Evolutionary conservation across 768 basidiomycete genomes (phyloP).

Genomic region (Postia placenta): DNA sequence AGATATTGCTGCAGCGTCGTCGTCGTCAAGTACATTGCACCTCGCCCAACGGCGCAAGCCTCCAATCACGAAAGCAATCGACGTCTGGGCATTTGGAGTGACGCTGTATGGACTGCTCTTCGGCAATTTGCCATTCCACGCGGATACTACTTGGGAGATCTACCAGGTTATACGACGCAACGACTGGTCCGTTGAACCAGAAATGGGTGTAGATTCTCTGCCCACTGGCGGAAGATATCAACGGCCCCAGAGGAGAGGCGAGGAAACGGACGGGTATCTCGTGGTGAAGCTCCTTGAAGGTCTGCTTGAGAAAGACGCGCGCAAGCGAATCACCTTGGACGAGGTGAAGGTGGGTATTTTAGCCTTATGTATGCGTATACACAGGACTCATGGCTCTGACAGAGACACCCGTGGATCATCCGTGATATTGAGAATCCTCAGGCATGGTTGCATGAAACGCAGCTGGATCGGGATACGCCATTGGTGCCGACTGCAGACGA

Average conservation of each 20-base stretch:
- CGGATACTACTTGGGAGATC: constrained; percentile 62
- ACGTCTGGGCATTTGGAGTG: constrained; percentile 96
- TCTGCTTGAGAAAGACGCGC: constrained; percentile 77
- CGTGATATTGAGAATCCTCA: constrained; percentile 59
- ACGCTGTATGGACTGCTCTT: constrained; percentile 94
- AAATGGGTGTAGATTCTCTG: constrained; percentile 68
- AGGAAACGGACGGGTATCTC: constrained; percentile 47
- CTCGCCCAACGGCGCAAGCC: constrained; percentile 32
- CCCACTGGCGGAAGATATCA: constrained; percentile 59
- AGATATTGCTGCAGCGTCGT: constrained; percentile 25
- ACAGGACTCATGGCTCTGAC: constrained; percentile 4
- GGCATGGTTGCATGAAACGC: constrained; percentile 65
- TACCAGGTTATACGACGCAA: constrained; percentile 75
- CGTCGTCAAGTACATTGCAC: constrained; percentile 22
- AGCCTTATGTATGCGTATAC: not conserved
- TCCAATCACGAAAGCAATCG: constrained; percentile 86
- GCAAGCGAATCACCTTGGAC: constrained; percentile 67
- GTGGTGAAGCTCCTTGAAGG: constrained; percentile 68
- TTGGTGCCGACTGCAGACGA: constrained; percentile 72
- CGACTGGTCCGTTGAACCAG: constrained; percentile 61
- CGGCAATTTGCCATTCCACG: constrained; percentile 75
- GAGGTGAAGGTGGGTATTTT: constrained; percentile 66
- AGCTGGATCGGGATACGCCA: constrained; percentile 40
- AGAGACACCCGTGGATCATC: constrained; percentile 63
- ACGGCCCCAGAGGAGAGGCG: constrained; percentile 17